Conservation (phyloP, 305 asterid genomes). For the Solanum chacoense region DNA sequence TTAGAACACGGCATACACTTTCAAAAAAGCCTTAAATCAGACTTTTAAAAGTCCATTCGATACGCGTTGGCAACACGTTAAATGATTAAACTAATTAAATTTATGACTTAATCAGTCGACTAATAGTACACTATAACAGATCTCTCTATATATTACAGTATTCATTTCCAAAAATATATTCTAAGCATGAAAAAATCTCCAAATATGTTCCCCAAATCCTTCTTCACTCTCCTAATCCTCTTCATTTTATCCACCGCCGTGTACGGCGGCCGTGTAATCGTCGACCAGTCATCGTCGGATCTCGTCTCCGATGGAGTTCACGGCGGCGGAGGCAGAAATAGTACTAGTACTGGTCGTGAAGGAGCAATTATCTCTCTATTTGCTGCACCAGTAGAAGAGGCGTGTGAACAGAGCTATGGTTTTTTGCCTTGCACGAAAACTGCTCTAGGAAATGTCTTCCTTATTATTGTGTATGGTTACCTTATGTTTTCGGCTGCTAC, state of each 20-base stretch:
- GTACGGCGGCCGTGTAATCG: slow-evolving; percentile 34
- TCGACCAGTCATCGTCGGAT: slow-evolving; percentile 28
- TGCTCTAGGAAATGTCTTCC: slow-evolving; percentile 58
- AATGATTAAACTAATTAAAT: not conserved
- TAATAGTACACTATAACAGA: not conserved
- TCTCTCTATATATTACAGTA: not conserved
- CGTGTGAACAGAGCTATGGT: slow-evolving; percentile 86
- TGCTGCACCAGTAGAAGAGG: slow-evolving; percentile 49
- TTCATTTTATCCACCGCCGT: slow-evolving; percentile 33
- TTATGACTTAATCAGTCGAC: not conserved
- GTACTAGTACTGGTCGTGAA: not conserved
- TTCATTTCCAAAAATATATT: not conserved
- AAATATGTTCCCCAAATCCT: slow-evolving; percentile 7
- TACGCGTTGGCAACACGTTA: not conserved
- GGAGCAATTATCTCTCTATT: slow-evolving; percentile 12
- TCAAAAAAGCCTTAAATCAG: not conserved
- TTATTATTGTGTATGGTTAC: slow-evolving; percentile 72
- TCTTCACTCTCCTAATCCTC: slow-evolving; percentile 22
- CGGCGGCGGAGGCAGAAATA: not conserved
- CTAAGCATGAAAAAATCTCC: not conserved
- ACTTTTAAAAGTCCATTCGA: not conserved
- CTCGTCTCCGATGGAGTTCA: slow-evolving; percentile 38
- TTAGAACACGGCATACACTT: too few relatives aligned
- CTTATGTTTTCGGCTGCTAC: slow-evolving; percentile 87
- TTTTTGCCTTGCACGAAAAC: slow-evolving; percentile 85